Base-by-base conservation (phyloP, 2,329 filamentous ascomycete species). In the Sporothrix pseudoabietina region DNA sequence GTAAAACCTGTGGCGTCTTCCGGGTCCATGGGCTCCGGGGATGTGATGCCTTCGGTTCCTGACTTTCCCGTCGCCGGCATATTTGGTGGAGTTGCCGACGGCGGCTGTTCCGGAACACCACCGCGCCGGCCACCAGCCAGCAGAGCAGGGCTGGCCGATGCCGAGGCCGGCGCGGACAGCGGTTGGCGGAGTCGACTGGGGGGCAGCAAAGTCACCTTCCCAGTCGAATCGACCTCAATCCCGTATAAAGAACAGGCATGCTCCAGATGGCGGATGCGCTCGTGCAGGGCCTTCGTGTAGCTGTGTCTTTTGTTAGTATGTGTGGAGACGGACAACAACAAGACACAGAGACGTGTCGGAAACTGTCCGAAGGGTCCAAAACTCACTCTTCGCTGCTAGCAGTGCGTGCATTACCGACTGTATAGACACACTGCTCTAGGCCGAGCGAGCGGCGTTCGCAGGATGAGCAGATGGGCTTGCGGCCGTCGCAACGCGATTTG, bases 401-500 rank as follows among this genome's bases (percentile, higher is more conserved):
- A 14, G 74, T 72, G 5, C 72, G 70, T 16, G 72, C 72, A 19
- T 74, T 72, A 0, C 72, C 72, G 2, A 63, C 71, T 35, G 72
- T 75, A 49, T 75, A 75, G 19, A 75, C 30, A 32, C 72, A 75
- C 39, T 74, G 49, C 72, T 75, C 74, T 9, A 75, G 66, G 4
- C 74, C 74, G 32, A 75, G 59, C 10, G 71, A 78, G 14, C 82
- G 80, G 14, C 80, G 79, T 57, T 77, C 77, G 71, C 83, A 85
- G 2, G 81, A 80, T n/a, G 80, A 82, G 76, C 83, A 85, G 14
- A 84, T 81, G 32, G 83, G 83, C 75, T 83, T 84, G n/a, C 72
- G 78, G 26, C 83, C 82, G 75, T 84, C 82, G 71, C 83, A 84
- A 1, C 81, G 80, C 5, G 81, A 77, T 75, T 84, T 84, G 65